Percentiles rank a stretch among this genome's conserved stretches.
phyloP scores from a whole-genome alignment of 2,329 filamentous ascomycete species.

The Conoideocrella luteorostrata region DNA sequence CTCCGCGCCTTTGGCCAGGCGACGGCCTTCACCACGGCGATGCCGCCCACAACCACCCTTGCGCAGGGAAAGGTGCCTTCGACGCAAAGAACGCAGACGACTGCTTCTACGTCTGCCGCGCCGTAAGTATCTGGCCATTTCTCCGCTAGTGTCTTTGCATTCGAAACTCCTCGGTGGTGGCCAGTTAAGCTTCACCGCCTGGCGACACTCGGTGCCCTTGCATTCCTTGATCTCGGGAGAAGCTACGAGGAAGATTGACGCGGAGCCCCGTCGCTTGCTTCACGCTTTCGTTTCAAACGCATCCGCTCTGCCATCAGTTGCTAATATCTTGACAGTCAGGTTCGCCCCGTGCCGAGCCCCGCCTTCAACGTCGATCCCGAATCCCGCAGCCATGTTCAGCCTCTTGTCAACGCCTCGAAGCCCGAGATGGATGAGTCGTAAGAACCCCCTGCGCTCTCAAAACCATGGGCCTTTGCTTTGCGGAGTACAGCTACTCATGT shows the following conservation, averaged over 20 bases:
- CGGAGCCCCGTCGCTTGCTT: no score
- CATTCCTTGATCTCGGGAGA: no score
- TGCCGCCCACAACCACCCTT: slow-evolving; percentile 29
- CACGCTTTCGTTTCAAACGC: no score
- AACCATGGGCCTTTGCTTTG: slow-evolving; percentile 2
- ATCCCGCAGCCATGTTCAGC: slow-evolving; percentile 55
- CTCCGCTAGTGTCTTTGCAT: no score
- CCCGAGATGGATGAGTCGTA: slow-evolving; percentile 73
- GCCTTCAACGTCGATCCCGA: slow-evolving; percentile 45
- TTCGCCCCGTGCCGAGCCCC: slow-evolving; percentile 53
- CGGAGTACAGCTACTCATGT: no score
- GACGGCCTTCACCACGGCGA: slow-evolving; percentile 34
- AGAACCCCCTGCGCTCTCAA: slow-evolving; percentile 29
- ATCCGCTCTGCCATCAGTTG: no score
- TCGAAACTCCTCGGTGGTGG: no score
- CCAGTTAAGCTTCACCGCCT: no score
- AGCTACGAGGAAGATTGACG: no score
- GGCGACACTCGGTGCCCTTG: no score
- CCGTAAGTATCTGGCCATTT: slow-evolving; percentile 7
- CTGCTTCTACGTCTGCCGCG: slow-evolving; percentile 37
- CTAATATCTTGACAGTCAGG: slow-evolving; percentile 24
- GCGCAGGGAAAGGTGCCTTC: slow-evolving; percentile 33
- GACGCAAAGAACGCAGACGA: slow-evolving; percentile 41
- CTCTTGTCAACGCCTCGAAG: slow-evolving; percentile 51
- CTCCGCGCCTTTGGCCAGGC: slow-evolving; percentile 36